A percentile compares a stretch with the other conserved stretches of the same genome.
Evolutionary conservation across 441 rosid genomes (phyloP).

Genomic region (Biscutella laevigata): DNA sequence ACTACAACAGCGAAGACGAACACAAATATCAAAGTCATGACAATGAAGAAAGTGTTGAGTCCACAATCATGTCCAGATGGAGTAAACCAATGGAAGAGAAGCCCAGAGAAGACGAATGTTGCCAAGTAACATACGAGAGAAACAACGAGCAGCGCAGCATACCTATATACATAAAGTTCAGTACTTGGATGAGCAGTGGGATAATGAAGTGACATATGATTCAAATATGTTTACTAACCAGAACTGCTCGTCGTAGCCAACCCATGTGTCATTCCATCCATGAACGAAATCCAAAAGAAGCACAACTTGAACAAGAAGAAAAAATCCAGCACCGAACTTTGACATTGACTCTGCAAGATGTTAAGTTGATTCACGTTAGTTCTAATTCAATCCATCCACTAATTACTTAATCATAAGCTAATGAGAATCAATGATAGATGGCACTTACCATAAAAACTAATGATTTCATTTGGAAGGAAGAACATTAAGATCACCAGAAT

Average conservation of each 20-base stretch:
- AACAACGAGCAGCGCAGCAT: slow-evolving; percentile 55
- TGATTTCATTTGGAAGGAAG: slow-evolving; percentile 79
- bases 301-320: slow-evolving; percentile 93
- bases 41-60: slow-evolving; percentile 70
- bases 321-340: slow-evolving; percentile 92
- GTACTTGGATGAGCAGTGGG: neutral
- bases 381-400: neutral
- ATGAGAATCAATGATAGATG: neutral
- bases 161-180: slow-evolving; percentile 43
- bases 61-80: slow-evolving; percentile 97
- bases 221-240: slow-evolving; percentile 47
- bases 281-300: slow-evolving; percentile 94
- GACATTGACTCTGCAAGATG: slow-evolving; percentile 58
- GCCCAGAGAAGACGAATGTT: slow-evolving; percentile 78
- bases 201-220: neutral
- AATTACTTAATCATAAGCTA: no score
- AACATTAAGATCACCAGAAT: slow-evolving; percentile 77
- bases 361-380: neutral
- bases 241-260: slow-evolving; percentile 82
- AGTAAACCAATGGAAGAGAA: slow-evolving; percentile 90
- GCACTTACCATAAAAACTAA: slow-evolving; percentile 68
- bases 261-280: slow-evolving; percentile 98
- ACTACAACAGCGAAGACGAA: slow-evolving; percentile 66
- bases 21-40: slow-evolving; percentile 54
- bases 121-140: slow-evolving; percentile 75